phyloP scores from a whole-genome alignment of 228 moss, liverwort and hornwort species.

The Sphagnum fallax region DNA sequence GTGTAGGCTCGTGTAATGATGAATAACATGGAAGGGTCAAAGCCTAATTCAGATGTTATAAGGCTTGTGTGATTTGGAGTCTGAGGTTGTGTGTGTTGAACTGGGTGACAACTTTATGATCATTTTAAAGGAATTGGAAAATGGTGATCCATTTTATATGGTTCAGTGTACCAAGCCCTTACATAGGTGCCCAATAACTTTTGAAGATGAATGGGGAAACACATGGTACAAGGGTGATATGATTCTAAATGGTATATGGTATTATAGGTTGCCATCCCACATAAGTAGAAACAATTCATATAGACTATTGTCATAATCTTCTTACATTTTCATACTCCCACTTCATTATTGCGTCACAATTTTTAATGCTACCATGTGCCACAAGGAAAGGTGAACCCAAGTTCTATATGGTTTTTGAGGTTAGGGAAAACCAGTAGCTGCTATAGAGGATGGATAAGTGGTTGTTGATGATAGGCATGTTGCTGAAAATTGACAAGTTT shows the following conservation, averaged over 20 bases:
- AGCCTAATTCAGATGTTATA: no score
- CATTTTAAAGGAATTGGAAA: background rate
- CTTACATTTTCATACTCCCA: background rate
- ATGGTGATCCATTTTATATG: background rate
- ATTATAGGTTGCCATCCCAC: background rate
- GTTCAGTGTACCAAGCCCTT: background rate
- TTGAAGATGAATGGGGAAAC: background rate
- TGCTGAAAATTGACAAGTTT: conserved; percentile 15
- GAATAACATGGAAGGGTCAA: no score
- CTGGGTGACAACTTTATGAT: background rate
- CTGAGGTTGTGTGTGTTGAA: background rate
- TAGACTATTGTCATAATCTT: background rate
- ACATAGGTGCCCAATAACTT: background rate
- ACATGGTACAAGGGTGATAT: background rate
- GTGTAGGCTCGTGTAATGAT: no score
- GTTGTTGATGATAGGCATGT: no score
- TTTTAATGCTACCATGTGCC: background rate
- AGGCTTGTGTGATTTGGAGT: no score
- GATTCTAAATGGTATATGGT: background rate
- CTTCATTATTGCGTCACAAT: background rate
- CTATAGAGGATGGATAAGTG: background rate
- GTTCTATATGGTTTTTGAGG: background rate
- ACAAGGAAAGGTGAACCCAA: background rate
- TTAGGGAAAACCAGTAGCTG: background rate
- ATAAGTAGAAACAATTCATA: background rate